Percentiles rank a stretch among this genome's conserved stretches.
Evolutionary conservation across 306 rosid genomes (phyloP).

Genomic region (Notholithocarpus densiflorus): DNA sequence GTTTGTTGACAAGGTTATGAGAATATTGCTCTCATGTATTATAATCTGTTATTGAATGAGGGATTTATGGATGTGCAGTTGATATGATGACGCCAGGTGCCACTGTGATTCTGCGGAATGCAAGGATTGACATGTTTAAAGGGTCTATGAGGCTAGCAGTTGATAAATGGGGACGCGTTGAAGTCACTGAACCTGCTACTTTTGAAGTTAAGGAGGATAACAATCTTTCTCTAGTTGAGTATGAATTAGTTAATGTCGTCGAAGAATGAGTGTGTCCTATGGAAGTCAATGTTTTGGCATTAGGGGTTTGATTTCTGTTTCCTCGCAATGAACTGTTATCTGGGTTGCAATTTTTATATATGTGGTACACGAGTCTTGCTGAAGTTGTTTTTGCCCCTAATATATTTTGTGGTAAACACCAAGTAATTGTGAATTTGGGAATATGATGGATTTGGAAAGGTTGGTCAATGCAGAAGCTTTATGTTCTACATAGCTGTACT

Average conservation of each 20-base stretch:
- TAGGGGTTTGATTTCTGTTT: conserved; percentile 30
- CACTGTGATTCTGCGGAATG: conserved; percentile 68
- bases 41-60: background rate
- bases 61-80: conserved; percentile 42
- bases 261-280: conserved; percentile 43
- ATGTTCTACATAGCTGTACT: background rate
- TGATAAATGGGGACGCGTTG: conserved; percentile 88
- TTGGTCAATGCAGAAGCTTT: background rate
- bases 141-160: conserved; percentile 93
- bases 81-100: conserved; percentile 59
- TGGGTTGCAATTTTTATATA: conserved; percentile 32
- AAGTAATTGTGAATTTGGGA: conserved; percentile 3
- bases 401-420: conserved; percentile 19
- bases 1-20: background rate
- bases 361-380: conserved; percentile 37
- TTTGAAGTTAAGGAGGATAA: conserved; percentile 77
- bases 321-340: conserved; percentile 33
- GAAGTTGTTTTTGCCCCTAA: conserved; percentile 25
- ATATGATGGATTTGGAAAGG: background rate
- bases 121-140: conserved; percentile 93
- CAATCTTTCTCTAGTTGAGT: conserved; percentile 85
- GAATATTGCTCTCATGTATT: background rate
- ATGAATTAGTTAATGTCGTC: conserved; percentile 74
- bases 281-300: conserved; percentile 29
- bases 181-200: conserved; percentile 59